Percentiles rank a stretch among this genome's conserved stretches.
Conservation (phyloP, 2,329 filamentous ascomycete genomes). For the Cadophora malorum region DNA sequence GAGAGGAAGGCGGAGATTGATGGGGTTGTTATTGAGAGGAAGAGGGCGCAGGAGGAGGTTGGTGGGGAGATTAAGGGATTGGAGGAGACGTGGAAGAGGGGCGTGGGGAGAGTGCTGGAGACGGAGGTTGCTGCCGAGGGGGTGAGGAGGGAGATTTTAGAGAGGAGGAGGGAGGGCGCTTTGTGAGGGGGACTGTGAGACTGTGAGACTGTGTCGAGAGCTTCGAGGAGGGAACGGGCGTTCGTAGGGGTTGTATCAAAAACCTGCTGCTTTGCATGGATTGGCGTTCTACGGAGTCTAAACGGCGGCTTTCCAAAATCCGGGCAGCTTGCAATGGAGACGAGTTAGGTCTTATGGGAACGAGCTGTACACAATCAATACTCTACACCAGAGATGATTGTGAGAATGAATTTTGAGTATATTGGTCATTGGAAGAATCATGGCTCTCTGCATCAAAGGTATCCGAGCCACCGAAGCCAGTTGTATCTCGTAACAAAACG, state of each 20-base stretch:
- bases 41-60: conserved; percentile 72
- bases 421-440: conserved; percentile 33
- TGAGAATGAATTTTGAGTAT: conserved; percentile 5
- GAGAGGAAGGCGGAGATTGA: conserved; percentile 73
- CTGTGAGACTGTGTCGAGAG: too few relatives aligned
- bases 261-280: conserved; percentile 16
- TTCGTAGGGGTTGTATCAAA: conserved; percentile 11
- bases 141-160: conserved; percentile 70
- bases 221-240: not conserved
- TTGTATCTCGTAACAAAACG: conserved; percentile 40
- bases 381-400: conserved; percentile 4
- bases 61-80: conserved; percentile 75
- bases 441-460: conserved; percentile 41
- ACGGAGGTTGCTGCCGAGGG: conserved; percentile 83
- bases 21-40: conserved; percentile 72
- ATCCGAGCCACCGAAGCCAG: conserved; percentile 40
- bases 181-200: conserved; percentile 4
- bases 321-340: not conserved
- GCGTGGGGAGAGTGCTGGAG: conserved; percentile 82
- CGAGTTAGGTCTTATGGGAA: not conserved
- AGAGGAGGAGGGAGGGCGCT: conserved; percentile 58
- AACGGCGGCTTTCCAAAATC: not conserved
- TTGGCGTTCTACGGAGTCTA: conserved; percentile 19
- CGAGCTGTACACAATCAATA: not conserved
- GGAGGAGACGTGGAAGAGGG: conserved; percentile 80